phyloP scores from a whole-genome alignment of 345 rosid species.

The Schrenkiella parvula region DNA sequence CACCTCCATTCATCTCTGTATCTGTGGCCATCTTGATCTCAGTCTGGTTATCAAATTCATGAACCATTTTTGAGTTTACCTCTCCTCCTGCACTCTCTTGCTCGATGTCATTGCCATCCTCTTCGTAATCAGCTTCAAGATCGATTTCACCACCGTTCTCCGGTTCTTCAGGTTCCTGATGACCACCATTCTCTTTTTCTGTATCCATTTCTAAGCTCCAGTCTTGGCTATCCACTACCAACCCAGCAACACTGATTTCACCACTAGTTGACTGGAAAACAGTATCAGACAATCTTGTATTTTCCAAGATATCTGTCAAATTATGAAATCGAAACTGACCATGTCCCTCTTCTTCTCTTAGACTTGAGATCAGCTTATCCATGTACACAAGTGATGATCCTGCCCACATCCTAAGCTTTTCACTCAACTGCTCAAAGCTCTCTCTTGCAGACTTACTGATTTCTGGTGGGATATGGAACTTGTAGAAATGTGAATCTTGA shows the following conservation, averaged over 20 bases:
- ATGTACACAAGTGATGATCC: constrained; percentile 23
- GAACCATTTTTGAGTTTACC: not conserved
- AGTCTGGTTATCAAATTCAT: constrained; percentile 7
- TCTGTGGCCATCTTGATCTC: constrained; percentile 14
- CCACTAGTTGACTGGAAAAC: constrained; percentile 17
- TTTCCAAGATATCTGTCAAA: constrained; percentile 18
- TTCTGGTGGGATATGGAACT: constrained; percentile 5
- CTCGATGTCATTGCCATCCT: not conserved
- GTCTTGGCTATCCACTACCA: constrained; percentile 6
- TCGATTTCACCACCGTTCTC: not conserved
- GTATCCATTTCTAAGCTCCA: constrained; percentile 5
- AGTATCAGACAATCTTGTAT: constrained; percentile 13
- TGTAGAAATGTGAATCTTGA: not conserved
- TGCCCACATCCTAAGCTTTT: constrained; percentile 25
- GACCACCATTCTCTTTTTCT: constrained; percentile 6
- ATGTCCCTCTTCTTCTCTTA: constrained; percentile 13
- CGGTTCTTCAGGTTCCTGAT: not conserved
- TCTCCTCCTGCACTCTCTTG: constrained; percentile 16
- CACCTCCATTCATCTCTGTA: constrained; percentile 7
- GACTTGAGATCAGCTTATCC: constrained; percentile 19
- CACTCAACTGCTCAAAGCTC: constrained; percentile 22
- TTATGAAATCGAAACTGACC: constrained; percentile 19
- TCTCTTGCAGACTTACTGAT: constrained; percentile 3
- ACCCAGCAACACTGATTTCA: constrained; percentile 18
- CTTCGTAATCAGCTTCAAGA: constrained; percentile 8